Conservation (phyloP, 225 moss, liverwort and hornwort species). For the Polytrichum commune region DNA sequence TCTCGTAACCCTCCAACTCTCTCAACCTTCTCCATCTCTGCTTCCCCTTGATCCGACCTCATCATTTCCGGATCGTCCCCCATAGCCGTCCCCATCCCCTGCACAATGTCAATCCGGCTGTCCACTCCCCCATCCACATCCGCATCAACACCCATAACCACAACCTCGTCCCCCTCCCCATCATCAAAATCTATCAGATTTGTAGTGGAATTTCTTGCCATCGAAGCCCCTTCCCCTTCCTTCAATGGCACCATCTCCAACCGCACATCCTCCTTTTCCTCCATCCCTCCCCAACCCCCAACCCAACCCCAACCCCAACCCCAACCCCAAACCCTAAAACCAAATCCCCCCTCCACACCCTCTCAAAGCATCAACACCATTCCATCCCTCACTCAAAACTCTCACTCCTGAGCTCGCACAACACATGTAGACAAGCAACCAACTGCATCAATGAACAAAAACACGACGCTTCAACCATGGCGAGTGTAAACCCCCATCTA, state of each 20-base stretch:
- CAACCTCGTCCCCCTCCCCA: slow-evolving; percentile 8
- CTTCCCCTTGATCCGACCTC: slow-evolving; percentile 12
- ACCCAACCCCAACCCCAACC: slow-evolving; percentile 7
- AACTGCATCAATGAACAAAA: too few species aligned
- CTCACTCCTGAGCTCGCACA: too few species aligned
- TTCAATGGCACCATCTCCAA: slow-evolving; percentile 40
- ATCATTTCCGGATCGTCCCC: slow-evolving; percentile 14
- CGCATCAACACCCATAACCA: slow-evolving; percentile 7
- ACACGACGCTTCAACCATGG: too few species aligned
- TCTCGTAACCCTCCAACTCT: slow-evolving; percentile 28
- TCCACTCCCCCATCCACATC: slow-evolving; percentile 28
- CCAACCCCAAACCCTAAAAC: slow-evolving; percentile 5
- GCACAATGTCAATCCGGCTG: slow-evolving; percentile 9
- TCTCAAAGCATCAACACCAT: too few species aligned
- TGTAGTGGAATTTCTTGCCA: slow-evolving; percentile 2
- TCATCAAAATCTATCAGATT: slow-evolving; percentile 21
- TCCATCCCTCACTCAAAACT: too few species aligned
- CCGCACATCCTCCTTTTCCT: slow-evolving; percentile 32
- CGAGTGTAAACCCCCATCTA: too few species aligned
- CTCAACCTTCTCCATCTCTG: slow-evolving; percentile 38
- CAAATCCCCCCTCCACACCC: too few species aligned
- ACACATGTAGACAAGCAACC: too few species aligned
- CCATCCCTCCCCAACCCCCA: slow-evolving; percentile 26
- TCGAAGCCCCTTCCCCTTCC: slow-evolving; percentile 13
- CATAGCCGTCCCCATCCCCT: slow-evolving; percentile 13